Percentiles rank a stretch among this genome's conserved stretches.
phyloP scores from a whole-genome alignment of 2,329 filamentous ascomycete species.

The Penicillium sp. region DNA sequence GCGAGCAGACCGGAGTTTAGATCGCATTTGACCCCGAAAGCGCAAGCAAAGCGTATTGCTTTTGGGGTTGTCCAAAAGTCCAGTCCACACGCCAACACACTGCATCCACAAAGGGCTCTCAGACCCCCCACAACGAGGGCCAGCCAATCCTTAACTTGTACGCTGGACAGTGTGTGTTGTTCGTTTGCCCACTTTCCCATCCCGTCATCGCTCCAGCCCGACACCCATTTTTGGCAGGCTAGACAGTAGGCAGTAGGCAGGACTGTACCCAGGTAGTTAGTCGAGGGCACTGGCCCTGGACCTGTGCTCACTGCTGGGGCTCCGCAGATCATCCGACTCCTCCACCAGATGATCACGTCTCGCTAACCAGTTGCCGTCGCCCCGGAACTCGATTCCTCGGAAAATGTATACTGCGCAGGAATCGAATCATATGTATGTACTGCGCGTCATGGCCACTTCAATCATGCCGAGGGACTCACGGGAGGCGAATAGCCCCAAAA shows the following conservation, averaged over 20 bases:
- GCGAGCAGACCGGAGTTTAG: background rate
- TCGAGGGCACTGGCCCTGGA: background rate
- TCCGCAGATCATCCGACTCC: constrained; percentile 3
- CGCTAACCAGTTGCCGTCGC: background rate
- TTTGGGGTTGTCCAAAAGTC: background rate
- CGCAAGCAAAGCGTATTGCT: background rate
- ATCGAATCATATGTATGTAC: background rate
- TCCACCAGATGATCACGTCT: background rate
- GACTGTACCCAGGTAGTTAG: background rate
- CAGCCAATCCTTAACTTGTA: background rate
- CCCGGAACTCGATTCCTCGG: background rate
- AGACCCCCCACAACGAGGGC: background rate
- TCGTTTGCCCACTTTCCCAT: background rate
- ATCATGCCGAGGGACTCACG: background rate
- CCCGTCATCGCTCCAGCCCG: background rate
- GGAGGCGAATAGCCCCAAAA: background rate
- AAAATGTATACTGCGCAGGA: background rate
- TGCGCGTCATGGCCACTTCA: constrained; percentile 10
- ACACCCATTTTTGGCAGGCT: too few species aligned
- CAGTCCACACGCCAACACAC: background rate
- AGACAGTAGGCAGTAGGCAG: too few species aligned
- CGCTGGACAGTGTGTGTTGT: background rate
- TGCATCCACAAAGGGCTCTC: background rate
- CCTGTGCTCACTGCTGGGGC: background rate
- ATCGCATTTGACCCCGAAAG: background rate